Evolutionary conservation across 2,329 filamentous ascomycete genomes (phyloP), one percentile per base, ranked within the genome.

Genomic region (Lachnum nothofagi): DNA sequence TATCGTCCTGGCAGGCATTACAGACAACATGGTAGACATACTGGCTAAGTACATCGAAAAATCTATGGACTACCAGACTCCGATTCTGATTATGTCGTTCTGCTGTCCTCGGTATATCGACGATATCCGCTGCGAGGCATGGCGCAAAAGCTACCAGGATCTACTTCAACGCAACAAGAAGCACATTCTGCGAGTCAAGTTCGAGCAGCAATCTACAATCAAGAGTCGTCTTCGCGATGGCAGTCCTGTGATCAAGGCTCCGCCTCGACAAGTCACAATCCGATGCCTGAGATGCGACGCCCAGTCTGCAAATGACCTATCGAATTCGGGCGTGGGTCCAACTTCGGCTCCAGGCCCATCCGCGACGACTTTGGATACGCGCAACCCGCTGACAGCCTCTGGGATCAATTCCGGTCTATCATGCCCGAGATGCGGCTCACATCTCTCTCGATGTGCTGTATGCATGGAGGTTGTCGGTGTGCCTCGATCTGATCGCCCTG

Each of bases 11-110:
- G 88, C 86, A 0, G 88, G 88, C 31, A 83, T 94, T 51, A 83
- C 82, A 2, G 85, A 88, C 56, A 73, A 74, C 45, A 75, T 85
- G 44, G 82, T 91, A 49, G 85, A 90, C 63, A 79, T 93, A 16
- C 79, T 91, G 51, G 84, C 86, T 52, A 79, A 80, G 43, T 89
- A 90, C 66, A 77, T 93, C 39, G 76, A 83, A 58, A 85, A 85
- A 57, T 89, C 85, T 64, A 77, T 82, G 62, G 88, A 91, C 65
- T 76, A 88, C 20, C 88, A 94, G 68, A 90, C 87, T 1, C 85
- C 87, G 1, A 84, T 86, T 0, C 73, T 93, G 2, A 78, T 88
- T 51, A 78, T 87, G 49, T 85, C 85, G 10, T 83, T 86, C 64
- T 86, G 85, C 57, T 80, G 82, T 48, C 88, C 88, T 0, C 77